phyloP scores from a whole-genome alignment of 257 asterid species.

The Fraxinus excelsior region DNA sequence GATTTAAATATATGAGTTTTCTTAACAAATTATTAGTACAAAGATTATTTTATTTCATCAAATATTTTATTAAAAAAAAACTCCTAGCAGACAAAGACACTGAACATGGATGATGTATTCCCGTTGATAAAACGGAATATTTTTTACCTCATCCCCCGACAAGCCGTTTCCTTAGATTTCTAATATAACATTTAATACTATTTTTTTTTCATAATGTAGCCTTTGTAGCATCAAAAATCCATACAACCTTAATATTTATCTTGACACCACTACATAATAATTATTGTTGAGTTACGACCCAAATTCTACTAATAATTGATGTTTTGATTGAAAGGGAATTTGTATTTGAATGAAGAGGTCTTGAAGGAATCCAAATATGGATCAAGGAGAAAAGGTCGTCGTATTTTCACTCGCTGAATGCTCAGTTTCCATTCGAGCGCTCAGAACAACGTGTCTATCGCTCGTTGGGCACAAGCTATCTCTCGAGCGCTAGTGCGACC shows the following conservation, averaged over 20 bases:
- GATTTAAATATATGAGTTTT: background rate
- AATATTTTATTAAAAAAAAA: background rate
- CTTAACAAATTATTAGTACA: background rate
- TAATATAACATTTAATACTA: background rate
- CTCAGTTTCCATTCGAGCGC: no score
- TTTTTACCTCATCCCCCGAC: conserved; percentile 38
- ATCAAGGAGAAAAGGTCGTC: no score
- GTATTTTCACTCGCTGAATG: no score
- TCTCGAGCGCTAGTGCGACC: no score
- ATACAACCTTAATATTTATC: background rate
- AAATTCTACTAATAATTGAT: no score
- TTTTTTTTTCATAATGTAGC: background rate
- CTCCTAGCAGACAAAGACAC: conserved; percentile 21
- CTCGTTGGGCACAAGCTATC: accelerated
- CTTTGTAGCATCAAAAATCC: background rate
- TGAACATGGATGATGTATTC: conserved; percentile 59
- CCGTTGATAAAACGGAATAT: conserved; percentile 29
- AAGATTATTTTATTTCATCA: background rate
- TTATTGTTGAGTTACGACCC: no score
- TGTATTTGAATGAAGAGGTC: no score
- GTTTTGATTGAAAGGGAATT: no score
- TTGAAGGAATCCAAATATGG: no score
- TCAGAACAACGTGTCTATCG: no score
- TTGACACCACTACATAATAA: background rate
- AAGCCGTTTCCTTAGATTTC: conserved; percentile 33